Evolutionary conservation across 352 stramenopile genomes (phyloP), one percentile per base, ranked within the genome.

Genomic region (Pythium aristosporum): DNA sequence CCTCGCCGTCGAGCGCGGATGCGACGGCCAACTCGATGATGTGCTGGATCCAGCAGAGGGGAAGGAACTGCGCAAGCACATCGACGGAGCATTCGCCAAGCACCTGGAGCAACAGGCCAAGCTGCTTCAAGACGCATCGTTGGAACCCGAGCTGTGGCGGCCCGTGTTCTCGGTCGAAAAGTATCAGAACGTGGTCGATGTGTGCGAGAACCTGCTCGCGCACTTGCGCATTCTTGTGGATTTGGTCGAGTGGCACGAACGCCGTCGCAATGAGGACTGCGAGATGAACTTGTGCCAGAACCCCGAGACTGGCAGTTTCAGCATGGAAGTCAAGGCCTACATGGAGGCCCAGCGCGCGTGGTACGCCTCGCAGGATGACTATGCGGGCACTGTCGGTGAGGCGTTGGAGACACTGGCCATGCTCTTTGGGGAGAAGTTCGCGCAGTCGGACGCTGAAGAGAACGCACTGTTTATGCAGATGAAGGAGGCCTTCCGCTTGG

Each of bases 401-500:
- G 69, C 77, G 1, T 67, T 89, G 3, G 82, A 91, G 18, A 80
- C 79, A n/a, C 66, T 91, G 9, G 63, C 61, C 39, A 75, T 71
- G 52, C 71, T 91, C 1, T 91, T 88, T 49, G 75, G 76, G 57
- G 76, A 89, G 42, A 65, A 79, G 13, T 89, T 91, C 61, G 72
- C 72, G 21, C 75, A 83, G 49, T 68, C 73, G 28, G 73, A 80
- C 7, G 72, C 71, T 2, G 78, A 87, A 21, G 74, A 91, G 44
- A 85, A 79, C 34, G 76, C 82, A 5, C 76, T 89, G 43, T 91
- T 88, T 39, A 69, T 91, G 75, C 80, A 91, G 37, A 88, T 91
- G 80, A 89, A 89, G 50, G 80, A 91, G 41, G 82, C 82, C 5
- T 91, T 91, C 55, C 79, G 82, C 5, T 62, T 86, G 16, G 80